A percentile compares a stretch with the other conserved stretches of the same genome.
phyloP scores from a whole-genome alignment of 768 basidiomycete species.

The Coprinopsis strossmayeri region DNA sequence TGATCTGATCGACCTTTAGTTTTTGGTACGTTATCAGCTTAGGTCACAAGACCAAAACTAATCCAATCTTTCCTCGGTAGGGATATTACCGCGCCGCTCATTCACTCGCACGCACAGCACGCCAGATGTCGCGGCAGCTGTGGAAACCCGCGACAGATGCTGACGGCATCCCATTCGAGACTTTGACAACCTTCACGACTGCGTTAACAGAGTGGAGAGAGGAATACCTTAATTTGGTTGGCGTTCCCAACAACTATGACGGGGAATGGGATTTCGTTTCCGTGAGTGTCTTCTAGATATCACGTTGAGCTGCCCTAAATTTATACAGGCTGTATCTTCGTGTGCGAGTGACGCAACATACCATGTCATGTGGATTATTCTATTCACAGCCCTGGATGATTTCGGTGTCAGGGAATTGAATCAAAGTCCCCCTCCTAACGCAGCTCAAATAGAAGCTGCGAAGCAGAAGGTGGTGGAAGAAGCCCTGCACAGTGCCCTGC shows the following conservation, averaged over 20 bases:
- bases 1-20: constrained; percentile 32
- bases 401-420: constrained; percentile 77
- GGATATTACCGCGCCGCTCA: constrained; percentile 82
- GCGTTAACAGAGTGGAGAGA: constrained; percentile 70
- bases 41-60: constrained; percentile 6
- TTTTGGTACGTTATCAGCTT: constrained; percentile 47
- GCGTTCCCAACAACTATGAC: constrained; percentile 81
- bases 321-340: constrained; percentile 39
- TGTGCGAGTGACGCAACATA: constrained; percentile 86
- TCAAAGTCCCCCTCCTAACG: constrained; percentile 31
- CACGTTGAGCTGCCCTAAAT: constrained; percentile 6
- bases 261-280: constrained; percentile 87
- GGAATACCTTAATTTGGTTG: constrained; percentile 67
- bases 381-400: constrained; percentile 79
- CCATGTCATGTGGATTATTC: constrained; percentile 86
- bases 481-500: constrained; percentile 76
- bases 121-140: constrained; percentile 73
- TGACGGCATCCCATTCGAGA: constrained; percentile 69
- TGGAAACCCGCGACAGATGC: constrained; percentile 76
- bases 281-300: constrained; percentile 24
- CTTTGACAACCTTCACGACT: constrained; percentile 48
- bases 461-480: constrained; percentile 75
- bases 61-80: constrained; percentile 31
- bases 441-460: constrained; percentile 49
- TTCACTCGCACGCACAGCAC: constrained; percentile 75